Conservation (phyloP, 768 basidiomycete genomes). For the Suillus alpinus region DNA sequence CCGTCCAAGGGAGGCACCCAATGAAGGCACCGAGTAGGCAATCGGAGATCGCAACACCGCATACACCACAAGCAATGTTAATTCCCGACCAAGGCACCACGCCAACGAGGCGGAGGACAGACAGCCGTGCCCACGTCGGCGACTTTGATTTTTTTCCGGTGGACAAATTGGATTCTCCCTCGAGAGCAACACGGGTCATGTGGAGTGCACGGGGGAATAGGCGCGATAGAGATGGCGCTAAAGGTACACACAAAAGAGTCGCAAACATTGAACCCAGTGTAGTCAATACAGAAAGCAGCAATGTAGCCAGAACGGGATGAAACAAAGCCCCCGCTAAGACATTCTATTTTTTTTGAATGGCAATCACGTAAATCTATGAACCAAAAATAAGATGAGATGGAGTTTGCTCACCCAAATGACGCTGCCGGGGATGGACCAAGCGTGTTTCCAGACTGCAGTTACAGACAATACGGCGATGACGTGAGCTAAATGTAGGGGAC, state of each 20-base stretch:
- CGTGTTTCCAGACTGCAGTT: conserved; percentile 92
- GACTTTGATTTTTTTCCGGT: conserved; percentile 34
- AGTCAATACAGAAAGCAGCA: conserved; percentile 81
- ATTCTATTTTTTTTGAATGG: conserved; percentile 60
- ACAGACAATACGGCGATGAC: conserved; percentile 81
- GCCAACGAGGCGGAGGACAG: conserved; percentile 85
- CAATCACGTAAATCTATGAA: conserved; percentile 10
- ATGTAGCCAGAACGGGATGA: conserved; percentile 76
- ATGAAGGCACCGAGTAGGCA: conserved; percentile 83
- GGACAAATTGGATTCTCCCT: conserved; percentile 55
- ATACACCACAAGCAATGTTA: conserved; percentile 94
- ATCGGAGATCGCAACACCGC: conserved; percentile 72
- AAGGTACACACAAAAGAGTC: conserved; percentile 75
- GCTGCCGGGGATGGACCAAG: conserved; percentile 95
- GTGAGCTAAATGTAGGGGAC: conserved; percentile 61
- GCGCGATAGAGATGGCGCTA: conserved; percentile 78
- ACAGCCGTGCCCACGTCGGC: conserved; percentile 77
- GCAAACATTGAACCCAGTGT: conserved; percentile 84
- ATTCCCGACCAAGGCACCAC: conserved; percentile 97
- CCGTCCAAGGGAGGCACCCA: conserved; percentile 84
- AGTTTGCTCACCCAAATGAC: conserved; percentile 73
- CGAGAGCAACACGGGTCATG: conserved; percentile 78
- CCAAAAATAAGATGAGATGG: conserved; percentile 9
- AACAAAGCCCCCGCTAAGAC: conserved; percentile 87
- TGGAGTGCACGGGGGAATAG: conserved; percentile 84